phyloP scores from a whole-genome alignment of 208 protist genomes.

The Porcisia deanei region DNA sequence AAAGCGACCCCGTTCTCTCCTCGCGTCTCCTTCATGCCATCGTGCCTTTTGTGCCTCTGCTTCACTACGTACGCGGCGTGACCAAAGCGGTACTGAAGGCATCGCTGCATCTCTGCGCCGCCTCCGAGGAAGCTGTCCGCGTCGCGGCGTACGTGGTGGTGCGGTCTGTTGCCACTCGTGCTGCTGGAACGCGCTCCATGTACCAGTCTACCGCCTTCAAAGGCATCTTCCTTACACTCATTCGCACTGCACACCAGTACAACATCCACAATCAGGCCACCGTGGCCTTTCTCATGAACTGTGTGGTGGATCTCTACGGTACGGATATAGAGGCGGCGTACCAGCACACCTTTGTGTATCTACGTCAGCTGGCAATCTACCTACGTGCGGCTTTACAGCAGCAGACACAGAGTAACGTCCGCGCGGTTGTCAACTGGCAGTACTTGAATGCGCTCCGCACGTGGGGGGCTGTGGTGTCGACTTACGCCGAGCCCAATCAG shows the following conservation, averaged over 20 bases:
- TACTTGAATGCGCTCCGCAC: constrained; percentile 94
- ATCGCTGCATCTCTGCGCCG: constrained; percentile 68
- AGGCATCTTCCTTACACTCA: constrained; percentile 92
- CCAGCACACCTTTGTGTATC: constrained; percentile 97
- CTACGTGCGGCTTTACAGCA: constrained; percentile 93
- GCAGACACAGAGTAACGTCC: constrained; percentile 88
- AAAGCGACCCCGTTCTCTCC: constrained; percentile 62
- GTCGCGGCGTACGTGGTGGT: constrained; percentile 89
- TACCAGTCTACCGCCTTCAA: constrained; percentile 93
- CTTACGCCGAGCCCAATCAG: constrained; percentile 80
- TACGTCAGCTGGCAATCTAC: constrained; percentile 97
- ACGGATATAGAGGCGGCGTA: constrained; percentile 93
- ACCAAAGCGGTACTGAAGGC: constrained; percentile 80
- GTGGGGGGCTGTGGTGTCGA: constrained; percentile 93
- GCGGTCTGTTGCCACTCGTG: constrained; percentile 84
- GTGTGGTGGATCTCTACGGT: constrained; percentile 95
- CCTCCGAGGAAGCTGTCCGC: constrained; percentile 76
- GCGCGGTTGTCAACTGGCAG: constrained; percentile 97
- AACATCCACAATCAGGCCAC: constrained; percentile 74
- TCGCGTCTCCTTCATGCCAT: constrained; percentile 71
- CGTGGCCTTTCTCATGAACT: constrained; percentile 94
- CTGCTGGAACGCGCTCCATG: constrained; percentile 87
- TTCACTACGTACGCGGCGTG: constrained; percentile 89
- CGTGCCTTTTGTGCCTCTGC: constrained; percentile 81
- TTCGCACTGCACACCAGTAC: constrained; percentile 84